Conservation (phyloP, 2,329 filamentous ascomycete species). For the Aciculosporium take region DNA sequence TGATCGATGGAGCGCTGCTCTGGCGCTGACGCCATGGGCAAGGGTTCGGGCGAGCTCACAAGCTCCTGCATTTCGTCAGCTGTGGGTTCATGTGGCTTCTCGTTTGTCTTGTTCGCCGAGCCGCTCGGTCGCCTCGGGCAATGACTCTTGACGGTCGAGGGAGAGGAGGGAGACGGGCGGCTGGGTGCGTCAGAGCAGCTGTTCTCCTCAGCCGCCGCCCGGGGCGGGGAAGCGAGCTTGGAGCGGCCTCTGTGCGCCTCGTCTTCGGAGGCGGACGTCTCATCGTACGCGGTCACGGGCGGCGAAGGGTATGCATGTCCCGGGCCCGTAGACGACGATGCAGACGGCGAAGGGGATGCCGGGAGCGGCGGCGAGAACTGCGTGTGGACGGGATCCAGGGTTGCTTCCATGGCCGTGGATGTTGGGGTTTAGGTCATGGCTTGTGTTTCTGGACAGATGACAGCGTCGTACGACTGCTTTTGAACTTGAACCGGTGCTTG, state of each 20-base stretch:
- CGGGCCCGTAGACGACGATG: neutral
- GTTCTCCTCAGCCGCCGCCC: neutral
- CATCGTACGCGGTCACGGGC: constrained; percentile 16
- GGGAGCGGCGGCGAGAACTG: constrained; percentile 8
- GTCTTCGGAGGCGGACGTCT: constrained; percentile 18
- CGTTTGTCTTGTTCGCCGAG: constrained; percentile 20
- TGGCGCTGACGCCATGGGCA: constrained; percentile 35
- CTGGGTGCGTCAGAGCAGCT: neutral
- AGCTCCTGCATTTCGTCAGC: constrained; percentile 45
- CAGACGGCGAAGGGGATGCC: constrained; percentile 1
- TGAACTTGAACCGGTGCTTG: too few relatives aligned
- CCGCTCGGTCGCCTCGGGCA: constrained; percentile 16
- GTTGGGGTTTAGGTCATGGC: constrained; percentile 1
- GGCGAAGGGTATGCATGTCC: constrained; percentile 1
- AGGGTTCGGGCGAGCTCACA: constrained; percentile 40
- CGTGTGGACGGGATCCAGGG: constrained; percentile 12
- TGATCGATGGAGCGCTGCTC: constrained; percentile 14
- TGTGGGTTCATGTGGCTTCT: constrained; percentile 38
- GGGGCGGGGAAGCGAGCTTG: neutral
- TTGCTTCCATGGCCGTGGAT: constrained; percentile 12
- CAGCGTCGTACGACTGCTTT: too few relatives aligned
- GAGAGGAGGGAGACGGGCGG: neutral
- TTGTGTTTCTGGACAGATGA: too few relatives aligned
- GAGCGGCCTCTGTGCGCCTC: constrained; percentile 8
- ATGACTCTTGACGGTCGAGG: constrained; percentile 3